These are phyloP conservation scores for Fonsecaea nubica DNA, from an alignment of 2,329 filamentous ascomycete species.

Conservation along the genomic window DNA sequence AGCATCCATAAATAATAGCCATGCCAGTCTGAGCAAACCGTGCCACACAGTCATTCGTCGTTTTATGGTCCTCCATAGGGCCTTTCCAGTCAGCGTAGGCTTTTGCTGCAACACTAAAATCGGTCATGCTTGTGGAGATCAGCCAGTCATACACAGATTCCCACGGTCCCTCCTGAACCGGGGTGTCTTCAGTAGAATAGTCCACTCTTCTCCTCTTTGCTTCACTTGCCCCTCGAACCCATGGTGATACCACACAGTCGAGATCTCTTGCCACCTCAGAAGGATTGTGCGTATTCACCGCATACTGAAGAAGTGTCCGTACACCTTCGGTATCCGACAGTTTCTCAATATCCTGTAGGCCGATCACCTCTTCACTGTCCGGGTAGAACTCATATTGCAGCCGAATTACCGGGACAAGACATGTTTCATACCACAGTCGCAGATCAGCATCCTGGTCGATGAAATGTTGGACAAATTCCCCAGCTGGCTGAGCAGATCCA, in stretches of 20 bases:
- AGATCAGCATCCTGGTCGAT: conserved; percentile 60
- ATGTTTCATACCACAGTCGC: conserved; percentile 66
- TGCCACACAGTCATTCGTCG: conserved; percentile 43
- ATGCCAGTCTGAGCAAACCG: conserved; percentile 66
- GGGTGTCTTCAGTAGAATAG: conserved; percentile 39
- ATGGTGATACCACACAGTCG: conserved; percentile 65
- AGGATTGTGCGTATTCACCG: conserved; percentile 46
- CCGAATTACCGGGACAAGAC: conserved; percentile 64
- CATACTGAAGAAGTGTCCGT: conserved; percentile 59
- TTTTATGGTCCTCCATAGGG: conserved; percentile 58
- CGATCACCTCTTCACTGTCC: conserved; percentile 51
- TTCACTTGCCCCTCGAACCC: conserved; percentile 65
- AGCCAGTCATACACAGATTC: conserved; percentile 66
- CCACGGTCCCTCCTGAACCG: conserved; percentile 55
- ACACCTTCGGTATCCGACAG: conserved; percentile 60
- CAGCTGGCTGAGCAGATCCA: conserved; percentile 62
- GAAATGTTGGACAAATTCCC: conserved; percentile 64
- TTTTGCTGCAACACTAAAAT: conserved; percentile 57
- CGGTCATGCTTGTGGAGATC: conserved; percentile 57
- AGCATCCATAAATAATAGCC: conserved; percentile 63
- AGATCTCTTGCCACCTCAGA: conserved; percentile 58
- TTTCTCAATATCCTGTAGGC: conserved; percentile 60
- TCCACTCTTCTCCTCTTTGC: conserved; percentile 61
- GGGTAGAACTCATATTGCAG: conserved; percentile 69
- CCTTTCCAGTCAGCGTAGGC: conserved; percentile 66